These are phyloP conservation scores for Pterulicium gracile DNA, from an alignment of 1,284 basidiomycete species.

Conservation along the genomic window DNA sequence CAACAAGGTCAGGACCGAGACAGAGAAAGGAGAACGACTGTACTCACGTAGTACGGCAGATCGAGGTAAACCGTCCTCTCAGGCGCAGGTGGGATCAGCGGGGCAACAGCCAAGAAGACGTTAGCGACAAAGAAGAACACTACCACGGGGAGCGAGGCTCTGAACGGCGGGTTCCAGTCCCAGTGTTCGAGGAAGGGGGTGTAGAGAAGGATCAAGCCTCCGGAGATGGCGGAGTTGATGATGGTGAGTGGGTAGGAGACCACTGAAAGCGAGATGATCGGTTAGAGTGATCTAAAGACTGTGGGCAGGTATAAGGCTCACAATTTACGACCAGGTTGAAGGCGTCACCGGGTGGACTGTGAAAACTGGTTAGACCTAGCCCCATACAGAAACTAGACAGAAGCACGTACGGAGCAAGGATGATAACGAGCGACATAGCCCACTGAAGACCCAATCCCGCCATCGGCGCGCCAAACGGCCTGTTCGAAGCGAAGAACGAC, in stretches of 20 bases:
- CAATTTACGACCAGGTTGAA: constrained; percentile 58
- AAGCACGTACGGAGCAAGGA: too few species aligned
- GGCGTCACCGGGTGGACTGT: constrained; percentile 49
- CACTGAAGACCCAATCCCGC: not conserved
- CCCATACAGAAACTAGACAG: too few species aligned
- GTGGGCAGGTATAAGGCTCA: constrained; percentile 19
- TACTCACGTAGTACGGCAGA: too few species aligned
- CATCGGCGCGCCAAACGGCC: not conserved
- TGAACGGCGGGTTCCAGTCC: not conserved
- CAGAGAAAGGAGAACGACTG: too few species aligned
- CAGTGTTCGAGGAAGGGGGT: not conserved
- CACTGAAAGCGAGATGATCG: not conserved
- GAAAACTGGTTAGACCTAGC: too few species aligned
- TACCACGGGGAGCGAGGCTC: too few species aligned
- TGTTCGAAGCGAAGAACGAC: not conserved
- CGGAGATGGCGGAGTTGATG: not conserved
- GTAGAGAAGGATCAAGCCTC: not conserved
- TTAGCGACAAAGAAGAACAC: not conserved
- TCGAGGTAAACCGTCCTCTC: too few species aligned
- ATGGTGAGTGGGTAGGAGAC: not conserved
- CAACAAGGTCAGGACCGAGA: not conserved
- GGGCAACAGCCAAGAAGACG: not conserved
- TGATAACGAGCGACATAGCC: not conserved
- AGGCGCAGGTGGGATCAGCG: too few species aligned
- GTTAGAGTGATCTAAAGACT: not conserved